Conservation (phyloP, 2,329 filamentous ascomycete genomes). For the Lecanosticta acicola region DNA sequence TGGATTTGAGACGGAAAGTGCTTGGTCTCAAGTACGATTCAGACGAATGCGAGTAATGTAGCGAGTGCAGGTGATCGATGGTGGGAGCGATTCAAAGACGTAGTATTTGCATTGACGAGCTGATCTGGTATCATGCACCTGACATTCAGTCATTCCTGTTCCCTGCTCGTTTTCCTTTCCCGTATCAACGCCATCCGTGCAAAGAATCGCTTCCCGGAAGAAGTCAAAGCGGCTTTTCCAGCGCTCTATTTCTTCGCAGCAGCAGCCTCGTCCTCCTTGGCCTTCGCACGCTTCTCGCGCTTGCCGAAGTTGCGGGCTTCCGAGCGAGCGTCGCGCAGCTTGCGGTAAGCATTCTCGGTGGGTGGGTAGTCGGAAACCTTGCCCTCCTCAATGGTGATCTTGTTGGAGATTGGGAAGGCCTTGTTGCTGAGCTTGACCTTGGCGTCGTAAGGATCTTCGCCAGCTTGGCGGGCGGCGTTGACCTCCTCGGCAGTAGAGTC, state of each 20-base stretch:
- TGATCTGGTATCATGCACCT: constrained; percentile 22
- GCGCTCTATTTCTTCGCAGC: constrained; percentile 71
- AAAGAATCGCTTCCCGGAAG: constrained; percentile 20
- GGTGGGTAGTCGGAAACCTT: constrained; percentile 63
- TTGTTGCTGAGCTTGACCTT: constrained; percentile 38
- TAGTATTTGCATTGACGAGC: constrained; percentile 6
- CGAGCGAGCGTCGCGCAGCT: constrained; percentile 76
- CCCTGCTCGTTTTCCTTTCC: constrained; percentile 6
- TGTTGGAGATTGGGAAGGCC: constrained; percentile 67
- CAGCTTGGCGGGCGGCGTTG: constrained; percentile 57
- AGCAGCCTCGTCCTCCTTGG: constrained; percentile 75
- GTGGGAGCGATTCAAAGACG: constrained; percentile 22
- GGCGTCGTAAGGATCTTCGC: constrained; percentile 43
- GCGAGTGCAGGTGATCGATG: background rate
- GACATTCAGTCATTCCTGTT: constrained; percentile 18
- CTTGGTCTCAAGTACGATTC: too few relatives aligned
- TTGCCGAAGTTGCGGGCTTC: constrained; percentile 75
- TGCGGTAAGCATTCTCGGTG: constrained; percentile 81
- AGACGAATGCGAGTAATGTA: too few relatives aligned
- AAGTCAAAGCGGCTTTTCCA: constrained; percentile 4
- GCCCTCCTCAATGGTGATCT: constrained; percentile 70
- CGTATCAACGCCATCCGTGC: constrained; percentile 21
- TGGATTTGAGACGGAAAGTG: too few relatives aligned
- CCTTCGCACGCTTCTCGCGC: constrained; percentile 89
- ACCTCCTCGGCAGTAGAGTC: constrained; percentile 80